phyloP scores from a whole-genome alignment of 1,139 yeast species.

The Pichia sp. region DNA sequence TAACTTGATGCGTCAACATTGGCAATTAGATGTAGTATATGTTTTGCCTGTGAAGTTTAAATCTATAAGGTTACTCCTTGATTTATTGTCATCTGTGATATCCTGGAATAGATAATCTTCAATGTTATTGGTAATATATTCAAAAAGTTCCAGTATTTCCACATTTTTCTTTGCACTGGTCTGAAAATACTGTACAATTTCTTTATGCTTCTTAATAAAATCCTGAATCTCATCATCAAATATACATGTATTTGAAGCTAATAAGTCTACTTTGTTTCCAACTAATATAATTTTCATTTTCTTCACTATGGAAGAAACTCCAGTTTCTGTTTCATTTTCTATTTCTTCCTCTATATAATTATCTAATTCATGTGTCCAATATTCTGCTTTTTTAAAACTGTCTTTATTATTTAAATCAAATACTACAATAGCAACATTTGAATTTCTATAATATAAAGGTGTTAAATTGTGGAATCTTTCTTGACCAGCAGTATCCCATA shows the following conservation, averaged over 20 bases:
- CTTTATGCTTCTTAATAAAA: constrained; percentile 17
- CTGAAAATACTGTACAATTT: constrained; percentile 25
- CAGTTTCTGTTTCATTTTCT: constrained; percentile 1
- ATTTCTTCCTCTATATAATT: constrained; percentile 30
- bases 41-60: constrained; percentile 14
- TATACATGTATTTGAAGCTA: constrained; percentile 16
- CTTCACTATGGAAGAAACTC: not conserved
- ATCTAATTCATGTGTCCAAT: constrained; percentile 48
- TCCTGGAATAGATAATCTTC: constrained; percentile 30
- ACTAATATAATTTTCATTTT: constrained; percentile 40
- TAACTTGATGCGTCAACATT: constrained; percentile 5
- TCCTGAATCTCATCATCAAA: constrained; percentile 19
- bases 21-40: constrained; percentile 10
- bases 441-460: constrained; percentile 86
- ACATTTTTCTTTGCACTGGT: constrained; percentile 46
- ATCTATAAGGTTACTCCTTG: constrained; percentile 23
- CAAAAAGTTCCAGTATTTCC: constrained; percentile 40
- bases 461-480: constrained; percentile 85
- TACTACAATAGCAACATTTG: constrained; percentile 84
- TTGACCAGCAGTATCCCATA: constrained; percentile 93
- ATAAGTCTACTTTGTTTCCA: constrained; percentile 39
- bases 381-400: constrained; percentile 48
- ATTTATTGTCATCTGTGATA: constrained; percentile 15
- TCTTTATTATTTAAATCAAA: constrained; percentile 49
- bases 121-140: constrained; percentile 36